phyloP scores from a whole-genome alignment of 441 rosid species.

The Euphorbia corollata region DNA sequence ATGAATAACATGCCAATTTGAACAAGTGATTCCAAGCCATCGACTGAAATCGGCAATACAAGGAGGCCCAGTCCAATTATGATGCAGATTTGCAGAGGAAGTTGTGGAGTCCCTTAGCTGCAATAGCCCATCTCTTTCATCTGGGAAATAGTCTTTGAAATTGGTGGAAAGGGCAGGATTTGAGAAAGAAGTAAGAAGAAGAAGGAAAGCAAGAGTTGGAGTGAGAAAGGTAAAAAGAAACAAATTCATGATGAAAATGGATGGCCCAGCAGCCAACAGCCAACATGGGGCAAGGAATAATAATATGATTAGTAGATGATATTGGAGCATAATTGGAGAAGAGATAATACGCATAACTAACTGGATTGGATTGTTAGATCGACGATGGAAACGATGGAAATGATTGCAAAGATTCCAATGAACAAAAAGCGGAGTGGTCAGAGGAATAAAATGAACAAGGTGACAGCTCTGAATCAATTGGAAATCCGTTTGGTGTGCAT shows the following conservation, averaged over 20 bases:
- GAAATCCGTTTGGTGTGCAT: no score
- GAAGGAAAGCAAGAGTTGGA: background rate
- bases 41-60: constrained; percentile 29
- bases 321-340: background rate
- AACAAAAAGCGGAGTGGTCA: background rate
- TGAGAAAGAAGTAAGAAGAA: background rate
- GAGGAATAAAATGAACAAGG: background rate
- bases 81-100: constrained; percentile 28
- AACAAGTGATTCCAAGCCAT: constrained; percentile 49
- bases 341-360: background rate
- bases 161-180: background rate
- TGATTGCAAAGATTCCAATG: no score
- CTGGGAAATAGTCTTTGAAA: constrained; percentile 21
- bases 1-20: constrained; percentile 34
- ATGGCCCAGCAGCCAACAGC: background rate
- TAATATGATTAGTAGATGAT: background rate
- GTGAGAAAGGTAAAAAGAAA: no score
- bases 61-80: constrained; percentile 49
- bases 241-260: constrained; percentile 17
- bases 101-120: constrained; percentile 33
- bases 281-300: background rate
- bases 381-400: constrained; percentile 26
- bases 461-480: constrained; percentile 11
- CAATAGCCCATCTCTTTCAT: constrained; percentile 34
- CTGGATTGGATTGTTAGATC: background rate